Evolutionary conservation across 2,329 filamentous ascomycete species (phyloP), one percentile per base, ranked within the genome.

Genomic region (Pezicula neosporulosa): DNA sequence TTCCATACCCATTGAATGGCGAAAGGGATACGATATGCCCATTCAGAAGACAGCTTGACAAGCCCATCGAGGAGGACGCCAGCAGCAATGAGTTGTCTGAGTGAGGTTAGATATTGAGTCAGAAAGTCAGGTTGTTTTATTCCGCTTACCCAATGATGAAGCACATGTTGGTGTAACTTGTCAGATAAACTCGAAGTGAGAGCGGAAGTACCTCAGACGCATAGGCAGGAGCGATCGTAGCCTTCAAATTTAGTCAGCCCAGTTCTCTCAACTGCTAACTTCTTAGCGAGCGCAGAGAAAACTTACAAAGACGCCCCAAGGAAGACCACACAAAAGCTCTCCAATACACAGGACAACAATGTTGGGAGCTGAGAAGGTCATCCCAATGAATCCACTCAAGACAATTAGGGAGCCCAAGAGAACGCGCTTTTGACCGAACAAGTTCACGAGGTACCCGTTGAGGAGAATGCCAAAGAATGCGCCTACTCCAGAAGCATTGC

Each of bases 361-460:
- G 2, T 67, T 73, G 7, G 69, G 69, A 0, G 76, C 73, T 48
- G 78, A 79, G 65, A 79, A 75, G 30, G 69, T 66, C 51, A 79
- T 66, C 56, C 77, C 78, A 58, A 78, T 71, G 55, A 75, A 75
- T 9, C 59, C 68, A 6, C 66, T 62, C 30, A 79, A 60, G 54
- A 68, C 68, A 18, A 65, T 63, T n/a, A 78, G 66, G 3, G 68
- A 67, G 30, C 58, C 52, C 41, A 78, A 70, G 58, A 77, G 67
- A 0, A 75, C 71, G 48, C 64, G 66, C 42, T 73, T 70, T 47
- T 77, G 73, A 1, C 77, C 77, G 54, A 65, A 74, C 46, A 60
- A 65, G 24, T 66, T 63, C 0, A 72, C 72, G 8, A 72, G 61
- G 56, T 65, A 74, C 16, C 74, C 74, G 60, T 75, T 74, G 5